These are phyloP conservation scores for Phytophthora uliginosa DNA, from an alignment of 352 stramenopile species.

Conservation along the genomic window DNA sequence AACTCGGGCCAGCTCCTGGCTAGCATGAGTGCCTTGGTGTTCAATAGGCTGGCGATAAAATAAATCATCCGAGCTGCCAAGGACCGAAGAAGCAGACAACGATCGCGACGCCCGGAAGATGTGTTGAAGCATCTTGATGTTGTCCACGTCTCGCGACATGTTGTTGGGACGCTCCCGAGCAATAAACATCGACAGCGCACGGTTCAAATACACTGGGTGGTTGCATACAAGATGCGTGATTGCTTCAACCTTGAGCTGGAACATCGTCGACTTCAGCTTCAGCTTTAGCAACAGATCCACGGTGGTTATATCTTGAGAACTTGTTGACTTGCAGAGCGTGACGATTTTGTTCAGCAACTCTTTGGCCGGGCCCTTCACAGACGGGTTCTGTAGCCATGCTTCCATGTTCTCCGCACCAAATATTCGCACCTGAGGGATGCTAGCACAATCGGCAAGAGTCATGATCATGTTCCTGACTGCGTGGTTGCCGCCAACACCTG, in stretches of 20 bases:
- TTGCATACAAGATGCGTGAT: slow-evolving; percentile 86
- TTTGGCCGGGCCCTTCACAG: slow-evolving; percentile 75
- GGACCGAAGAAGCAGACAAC: slow-evolving; percentile 34
- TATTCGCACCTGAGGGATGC: slow-evolving; percentile 64
- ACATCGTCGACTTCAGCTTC: slow-evolving; percentile 91
- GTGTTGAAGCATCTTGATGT: slow-evolving; percentile 92
- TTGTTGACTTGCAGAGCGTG: slow-evolving; percentile 70
- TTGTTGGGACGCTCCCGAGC: slow-evolving; percentile 83
- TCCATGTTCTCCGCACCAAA: slow-evolving; percentile 86
- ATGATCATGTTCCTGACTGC: slow-evolving; percentile 82
- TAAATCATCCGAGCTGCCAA: slow-evolving; percentile 56
- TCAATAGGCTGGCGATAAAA: slow-evolving; percentile 66
- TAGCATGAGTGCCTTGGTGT: slow-evolving; percentile 73
- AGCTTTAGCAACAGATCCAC: slow-evolving; percentile 85
- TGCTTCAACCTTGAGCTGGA: slow-evolving; percentile 88
- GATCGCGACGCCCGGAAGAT: slow-evolving; percentile 81
- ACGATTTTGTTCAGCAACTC: slow-evolving; percentile 84
- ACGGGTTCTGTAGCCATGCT: slow-evolving; percentile 82
- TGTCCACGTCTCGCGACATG: slow-evolving; percentile 89
- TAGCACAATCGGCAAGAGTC: slow-evolving; percentile 74
- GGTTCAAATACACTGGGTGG: slow-evolving; percentile 73
- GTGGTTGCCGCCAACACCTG: slow-evolving; percentile 51
- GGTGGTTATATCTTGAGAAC: slow-evolving; percentile 62
- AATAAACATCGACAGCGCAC: slow-evolving; percentile 78
- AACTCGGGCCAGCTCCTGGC: slow-evolving; percentile 78